Evolutionary conservation across 2,329 filamentous ascomycete species (phyloP), one percentile per base, ranked within the genome.

Genomic region (Aspergillus tamarii): DNA sequence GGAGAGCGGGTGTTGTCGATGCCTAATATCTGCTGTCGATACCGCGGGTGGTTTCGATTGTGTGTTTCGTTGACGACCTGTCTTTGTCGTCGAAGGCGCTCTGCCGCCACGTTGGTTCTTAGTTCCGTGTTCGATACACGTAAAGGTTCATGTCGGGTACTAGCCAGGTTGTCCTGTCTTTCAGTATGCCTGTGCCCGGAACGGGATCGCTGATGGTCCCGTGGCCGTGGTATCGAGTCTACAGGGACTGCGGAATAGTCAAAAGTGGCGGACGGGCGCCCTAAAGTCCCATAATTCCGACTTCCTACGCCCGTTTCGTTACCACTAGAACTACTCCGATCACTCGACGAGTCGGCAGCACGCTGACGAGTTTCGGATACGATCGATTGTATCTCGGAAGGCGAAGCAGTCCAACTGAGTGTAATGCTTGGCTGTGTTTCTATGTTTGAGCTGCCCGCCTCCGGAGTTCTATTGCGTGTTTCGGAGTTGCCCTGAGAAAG

Each of bases 361-460:
- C 69, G 73, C 30, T 65, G 62, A n/a, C 66, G 56, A 41, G 63
- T 58, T 26, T 76, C 74, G 6, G 69, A 61, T 16, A 61, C 60
- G 34, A 74, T 69, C 32, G 77, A 70, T 39, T 75, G 73, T 11
- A 81, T 69, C 21, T 78, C 79, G 9, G 73, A 74, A 16, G 79
- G 80, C 19, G 80, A 81, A 26, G 77, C 71, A 28, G 78, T 79
- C 74, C 78, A 78, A 64, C 76, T 76, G 14, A 78, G 70, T 54
- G 76, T 76, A 55, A 77, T 69, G 54, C 66, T 75, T 7, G 78
- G 72, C 53, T 77, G 74, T 26, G 70, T 66, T 55, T 78, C 76
- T 30, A 67, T 55, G 36, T 61, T 72, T 16, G 71, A 63, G 41
- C 62, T 62, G 26, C 61, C 66, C 14, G 62, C 52, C 62, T 76